Evolutionary conservation across 805 yeast species (phyloP), one percentile per base, ranked within the genome.

Genomic region (Yarrowia sp.): DNA sequence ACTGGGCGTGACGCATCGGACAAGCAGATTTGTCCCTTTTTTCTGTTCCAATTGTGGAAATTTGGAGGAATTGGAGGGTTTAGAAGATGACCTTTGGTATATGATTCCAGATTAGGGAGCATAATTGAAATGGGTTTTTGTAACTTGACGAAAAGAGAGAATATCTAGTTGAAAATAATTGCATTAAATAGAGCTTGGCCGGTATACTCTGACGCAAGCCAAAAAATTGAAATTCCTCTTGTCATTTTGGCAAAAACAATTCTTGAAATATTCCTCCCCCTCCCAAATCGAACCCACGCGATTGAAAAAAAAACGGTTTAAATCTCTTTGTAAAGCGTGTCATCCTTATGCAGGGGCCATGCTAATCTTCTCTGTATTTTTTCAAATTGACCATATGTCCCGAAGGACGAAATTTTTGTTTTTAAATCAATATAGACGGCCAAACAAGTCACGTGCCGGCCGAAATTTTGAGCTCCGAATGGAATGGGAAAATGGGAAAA

Each of bases 311-410:
- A 90, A 90, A 88, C 87, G 83, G 79, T 81, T 79, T 84, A 89
- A 91, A 93, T 92, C 98, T 93, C 98, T 93, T 93, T 93, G 98
- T 91, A 92, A 88, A 92, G 97, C 98, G 98, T 96, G 97, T 92
- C 98, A 93, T 93, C 98, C 97, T 95, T 95, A 95, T 93, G 98
- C 98, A 93, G 97, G 98, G 98, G 97, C 97, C 96, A 96, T 95
- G 98, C 98, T 93, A 92, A 93, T 95, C 98, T 93, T 93, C 99
- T 93, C 98, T 93, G 99, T 93, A 93, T 93, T 92, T 96, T 88
- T 93, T 92, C 97, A 88, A 92, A 88, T 93, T 93, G 98, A 93
- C 98, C 93, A 91, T 88, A 86, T 87, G 93, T 86, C 92, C 90
- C 87, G 84, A 81, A 83, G 87, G 86, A 74, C 80, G 69, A 13